These are phyloP conservation scores for Mycena maculata DNA, from an alignment of 768 basidiomycete species.

Conservation along the genomic window DNA sequence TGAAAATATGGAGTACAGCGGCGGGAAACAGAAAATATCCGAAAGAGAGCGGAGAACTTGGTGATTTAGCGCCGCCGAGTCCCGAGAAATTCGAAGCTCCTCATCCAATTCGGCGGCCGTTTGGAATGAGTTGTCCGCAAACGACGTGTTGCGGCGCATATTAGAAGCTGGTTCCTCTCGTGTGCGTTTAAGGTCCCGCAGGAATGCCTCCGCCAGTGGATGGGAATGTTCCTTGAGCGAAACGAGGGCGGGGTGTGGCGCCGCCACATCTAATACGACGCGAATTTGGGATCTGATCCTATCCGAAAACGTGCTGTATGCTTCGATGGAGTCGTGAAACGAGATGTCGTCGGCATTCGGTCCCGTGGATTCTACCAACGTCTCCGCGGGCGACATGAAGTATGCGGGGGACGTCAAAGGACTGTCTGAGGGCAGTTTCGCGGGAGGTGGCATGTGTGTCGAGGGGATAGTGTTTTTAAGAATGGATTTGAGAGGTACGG, in stretches of 20 bases:
- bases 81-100: constrained; percentile 53
- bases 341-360: constrained; percentile 50
- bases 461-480: constrained; percentile 24
- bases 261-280: constrained; percentile 30
- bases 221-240: constrained; percentile 48
- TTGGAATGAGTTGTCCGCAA: constrained; percentile 22
- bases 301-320: constrained; percentile 64
- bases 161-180: constrained; percentile 46
- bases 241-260: constrained; percentile 39
- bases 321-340: constrained; percentile 68
- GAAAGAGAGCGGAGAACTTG: constrained; percentile 64
- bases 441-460: constrained; percentile 28
- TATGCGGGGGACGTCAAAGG: constrained; percentile 37
- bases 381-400: constrained; percentile 58
- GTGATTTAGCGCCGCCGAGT: constrained; percentile 61
- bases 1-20: constrained; percentile 58
- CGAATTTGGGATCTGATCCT: constrained; percentile 52
- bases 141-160: constrained; percentile 36
- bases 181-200: constrained; percentile 63
- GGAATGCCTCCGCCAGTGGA: constrained; percentile 54
- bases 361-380: constrained; percentile 60
- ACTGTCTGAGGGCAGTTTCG: constrained; percentile 7
- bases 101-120: constrained; percentile 38
- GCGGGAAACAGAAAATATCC: constrained; percentile 60
- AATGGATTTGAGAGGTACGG: constrained; percentile 30